Evolutionary conservation across 805 yeast species (phyloP), one percentile per base, ranked within the genome.

Genomic region (Metschnikowia vanudenii): DNA sequence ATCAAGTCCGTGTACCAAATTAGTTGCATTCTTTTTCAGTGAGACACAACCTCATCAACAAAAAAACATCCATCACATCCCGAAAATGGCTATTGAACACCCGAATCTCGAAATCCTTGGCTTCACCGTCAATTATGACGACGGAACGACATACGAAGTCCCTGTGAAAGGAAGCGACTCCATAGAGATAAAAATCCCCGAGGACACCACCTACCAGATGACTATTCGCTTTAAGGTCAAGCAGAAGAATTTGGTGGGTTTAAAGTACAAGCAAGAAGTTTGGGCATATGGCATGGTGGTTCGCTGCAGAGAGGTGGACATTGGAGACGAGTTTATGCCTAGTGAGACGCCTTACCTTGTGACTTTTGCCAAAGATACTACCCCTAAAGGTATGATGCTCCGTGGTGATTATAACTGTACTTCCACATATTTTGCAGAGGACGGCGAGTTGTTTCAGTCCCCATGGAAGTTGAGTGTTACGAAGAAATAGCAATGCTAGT

Each of bases 341-440:
- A 55, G 63, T 9, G 73, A 68, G 1, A 69, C 68, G 45, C 54
- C 59, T 1, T 63, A 68, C 52, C n/a, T 53, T 16, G 59, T 60
- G 41, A 53, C 56, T 6, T 68, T 67, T 49, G 65, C 61, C 9
- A 62, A 60, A 43, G 74, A 71, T 47, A 55, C 56, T 6, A 64
- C 74, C 32, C 76, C 76, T 7, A 62, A 64, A 46, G 75, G 76
- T 17, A 69, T 62, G 55, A 56, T 69, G 32, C 51, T 65, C 38
- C 68, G 74, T 56, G 75, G 72, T 7, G 47, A 49, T 29, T 65
- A 57, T 54, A 55, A 60, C 11, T 64, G 68, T 44, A 55, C 54
- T 6, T 64, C 69, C 22, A 65, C 67, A 9, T 71, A 71, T 58
- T 57, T 45, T 42, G 61, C 66, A n/a, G 64, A 57, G 17, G 73